A percentile compares a stretch with the other conserved stretches of the same genome.
Conservation (phyloP, 768 basidiomycete genomes). For the Boletus bicolor region DNA sequence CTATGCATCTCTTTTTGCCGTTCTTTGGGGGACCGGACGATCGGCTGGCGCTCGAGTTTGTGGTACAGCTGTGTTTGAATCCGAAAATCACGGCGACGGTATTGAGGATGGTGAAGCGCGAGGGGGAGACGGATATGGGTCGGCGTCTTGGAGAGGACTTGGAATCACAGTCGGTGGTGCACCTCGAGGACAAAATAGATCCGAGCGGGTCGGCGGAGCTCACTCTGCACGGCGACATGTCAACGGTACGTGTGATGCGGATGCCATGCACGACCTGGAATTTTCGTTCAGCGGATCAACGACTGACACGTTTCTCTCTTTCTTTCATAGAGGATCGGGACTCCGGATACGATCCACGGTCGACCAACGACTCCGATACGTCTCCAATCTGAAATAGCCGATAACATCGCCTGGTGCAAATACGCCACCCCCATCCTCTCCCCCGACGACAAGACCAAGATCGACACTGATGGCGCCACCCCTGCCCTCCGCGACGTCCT, state of each 20-base stretch:
- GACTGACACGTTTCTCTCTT: too few relatives aligned
- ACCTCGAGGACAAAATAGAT: slow-evolving; percentile 16
- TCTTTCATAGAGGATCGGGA: slow-evolving; percentile 30
- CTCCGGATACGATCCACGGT: slow-evolving; percentile 72
- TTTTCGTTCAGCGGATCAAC: neutral
- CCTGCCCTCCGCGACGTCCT: slow-evolving; percentile 35
- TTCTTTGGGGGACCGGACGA: slow-evolving; percentile 97
- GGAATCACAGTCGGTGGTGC: slow-evolving; percentile 22
- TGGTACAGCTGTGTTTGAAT: slow-evolving; percentile 77
- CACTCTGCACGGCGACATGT: neutral
- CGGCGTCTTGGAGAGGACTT: neutral
- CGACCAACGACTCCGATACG: slow-evolving; percentile 58
- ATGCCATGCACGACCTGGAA: neutral
- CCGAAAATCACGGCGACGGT: slow-evolving; percentile 70
- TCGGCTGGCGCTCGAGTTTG: slow-evolving; percentile 78
- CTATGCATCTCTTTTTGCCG: slow-evolving; percentile 74
- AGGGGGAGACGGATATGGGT: slow-evolving; percentile 11
- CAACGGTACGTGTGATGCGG: slow-evolving; percentile 7
- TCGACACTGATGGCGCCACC: neutral
- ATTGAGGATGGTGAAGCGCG: slow-evolving; percentile 56
- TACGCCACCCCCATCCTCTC: slow-evolving; percentile 41
- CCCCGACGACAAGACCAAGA: neutral
- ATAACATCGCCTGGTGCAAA: slow-evolving; percentile 69
- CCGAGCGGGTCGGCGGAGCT: neutral
- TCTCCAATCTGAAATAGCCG: slow-evolving; percentile 80